Percentiles rank a stretch among this genome's conserved stretches.
phyloP scores from a whole-genome alignment of 805 yeast species.

The Yarrowia divulgata region DNA sequence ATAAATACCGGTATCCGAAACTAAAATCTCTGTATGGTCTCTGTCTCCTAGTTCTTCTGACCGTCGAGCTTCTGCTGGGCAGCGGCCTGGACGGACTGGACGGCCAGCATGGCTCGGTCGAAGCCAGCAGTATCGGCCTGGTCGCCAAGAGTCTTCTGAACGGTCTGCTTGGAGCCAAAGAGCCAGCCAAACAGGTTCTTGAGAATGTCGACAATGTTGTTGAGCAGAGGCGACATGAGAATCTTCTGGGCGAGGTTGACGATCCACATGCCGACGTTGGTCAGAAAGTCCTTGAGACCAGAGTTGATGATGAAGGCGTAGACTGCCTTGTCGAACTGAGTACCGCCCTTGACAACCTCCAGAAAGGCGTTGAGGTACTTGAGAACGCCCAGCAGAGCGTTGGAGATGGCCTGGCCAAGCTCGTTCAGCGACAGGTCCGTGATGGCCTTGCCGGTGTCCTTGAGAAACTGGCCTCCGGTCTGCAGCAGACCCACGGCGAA shows the following conservation, averaged over 20 bases:
- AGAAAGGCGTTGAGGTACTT: constrained; percentile 37
- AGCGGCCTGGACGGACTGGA: constrained; percentile 33
- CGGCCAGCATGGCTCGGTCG: constrained; percentile 35
- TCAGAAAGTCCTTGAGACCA: constrained; percentile 35
- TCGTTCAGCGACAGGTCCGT: constrained; percentile 32
- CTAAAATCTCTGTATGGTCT: too few relatives aligned
- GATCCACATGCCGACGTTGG: constrained; percentile 38
- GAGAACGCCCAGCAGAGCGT: constrained; percentile 32
- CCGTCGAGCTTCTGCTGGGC: constrained; percentile 27
- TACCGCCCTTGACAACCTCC: constrained; percentile 26
- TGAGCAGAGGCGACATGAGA: constrained; percentile 39
- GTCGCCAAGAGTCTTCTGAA: constrained; percentile 22
- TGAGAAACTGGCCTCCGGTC: constrained; percentile 37
- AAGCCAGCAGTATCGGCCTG: constrained; percentile 33
- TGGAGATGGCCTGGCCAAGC: constrained; percentile 36
- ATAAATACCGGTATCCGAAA: too few relatives aligned
- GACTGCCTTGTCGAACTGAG: constrained; percentile 27
- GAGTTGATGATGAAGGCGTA: constrained; percentile 38
- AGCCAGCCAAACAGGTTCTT: constrained; percentile 37
- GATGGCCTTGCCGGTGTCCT: constrained; percentile 37
- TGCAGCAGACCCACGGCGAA: constrained; percentile 31
- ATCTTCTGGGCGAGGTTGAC: constrained; percentile 38
- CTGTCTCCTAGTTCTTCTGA: constrained; percentile 4
- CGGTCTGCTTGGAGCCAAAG: constrained; percentile 39
- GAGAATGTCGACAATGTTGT: constrained; percentile 37